phyloP scores from a whole-genome alignment of 2,329 filamentous ascomycete species.

The Diaporthe helianthi region DNA sequence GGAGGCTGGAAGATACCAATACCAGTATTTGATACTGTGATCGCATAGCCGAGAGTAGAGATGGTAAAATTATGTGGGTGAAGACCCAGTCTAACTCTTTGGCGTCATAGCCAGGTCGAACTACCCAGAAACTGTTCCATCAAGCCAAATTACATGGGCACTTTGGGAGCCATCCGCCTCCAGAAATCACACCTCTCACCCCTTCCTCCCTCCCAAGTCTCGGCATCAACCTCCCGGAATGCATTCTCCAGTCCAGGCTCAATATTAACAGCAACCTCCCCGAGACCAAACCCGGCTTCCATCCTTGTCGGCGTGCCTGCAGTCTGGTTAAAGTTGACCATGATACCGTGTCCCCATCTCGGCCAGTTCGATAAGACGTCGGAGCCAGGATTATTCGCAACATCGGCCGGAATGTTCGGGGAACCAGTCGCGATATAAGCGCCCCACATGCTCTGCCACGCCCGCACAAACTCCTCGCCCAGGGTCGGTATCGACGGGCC shows the following conservation, averaged over 20 bases:
- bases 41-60: too few relatives aligned
- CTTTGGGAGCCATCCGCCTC: conserved; percentile 8
- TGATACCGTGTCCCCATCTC: background rate
- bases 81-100: background rate
- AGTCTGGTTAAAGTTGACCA: conserved; percentile 12
- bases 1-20: too few relatives aligned
- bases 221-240: background rate
- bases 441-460: conserved; percentile 1
- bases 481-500: background rate
- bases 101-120: background rate
- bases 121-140: background rate
- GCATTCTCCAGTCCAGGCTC: conserved; percentile 6
- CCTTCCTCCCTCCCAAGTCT: background rate
- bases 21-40: too few relatives aligned
- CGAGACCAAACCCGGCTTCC: background rate
- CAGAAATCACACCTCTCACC: conserved; percentile 6
- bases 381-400: background rate
- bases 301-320: background rate
- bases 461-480: background rate
- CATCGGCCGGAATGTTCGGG: background rate
- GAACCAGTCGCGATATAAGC: background rate
- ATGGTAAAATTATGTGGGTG: background rate
- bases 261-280: background rate
- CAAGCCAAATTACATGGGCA: background rate
- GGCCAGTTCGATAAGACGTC: conserved; percentile 15